Base-by-base conservation (phyloP, 1,284 basidiomycete species). In the Melampsora americana region DNA sequence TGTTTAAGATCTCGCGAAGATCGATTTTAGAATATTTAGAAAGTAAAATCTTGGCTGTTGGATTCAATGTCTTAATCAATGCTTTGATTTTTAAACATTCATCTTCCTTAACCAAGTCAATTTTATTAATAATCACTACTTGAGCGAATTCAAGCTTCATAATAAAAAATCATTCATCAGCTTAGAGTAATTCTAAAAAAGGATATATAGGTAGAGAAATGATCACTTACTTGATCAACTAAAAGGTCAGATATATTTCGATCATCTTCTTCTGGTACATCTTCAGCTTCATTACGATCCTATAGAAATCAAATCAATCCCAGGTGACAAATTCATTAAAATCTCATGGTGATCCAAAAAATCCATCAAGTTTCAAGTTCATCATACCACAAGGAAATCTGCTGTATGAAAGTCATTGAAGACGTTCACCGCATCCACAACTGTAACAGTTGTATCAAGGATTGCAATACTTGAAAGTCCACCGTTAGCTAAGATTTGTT, bases 41-140 rank as follows among this genome's bases (percentile, higher is more conserved):
- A 5, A 71, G 77, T 48, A 78, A 64, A 53, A 80, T 44, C 46
- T 77, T 65, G n/a, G 78, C 78, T 20, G 78, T 79, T 28, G 85
- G 85, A 78, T 86, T 86, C 65, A 86, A 82, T 6, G 80, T 82
- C 42, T 80, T 78, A 75, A 86, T 79, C 35, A 86, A 78, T 0
- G 79, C 76, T 23, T 80, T 79, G 66, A 85, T 81, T 50, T 80
- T 80, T 4, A 79, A 80, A 20, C 85, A 75, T 35, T 83, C 80
- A 1, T 79, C 79, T 26, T 74, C 65, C 14, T 75, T 62, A 61
- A 84, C 83, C 44, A 84, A 78, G 77, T 84, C 83, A 67, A 79
- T 81, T 78, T 85, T 85, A 81, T 85, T 86, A 77, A 86, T 79
- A 39, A 85, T 78, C 75, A 86, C 81, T 48, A 84, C 83, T 79